Conservation (phyloP, 106 monocot species). For the Dendrobium huoshanense region DNA sequence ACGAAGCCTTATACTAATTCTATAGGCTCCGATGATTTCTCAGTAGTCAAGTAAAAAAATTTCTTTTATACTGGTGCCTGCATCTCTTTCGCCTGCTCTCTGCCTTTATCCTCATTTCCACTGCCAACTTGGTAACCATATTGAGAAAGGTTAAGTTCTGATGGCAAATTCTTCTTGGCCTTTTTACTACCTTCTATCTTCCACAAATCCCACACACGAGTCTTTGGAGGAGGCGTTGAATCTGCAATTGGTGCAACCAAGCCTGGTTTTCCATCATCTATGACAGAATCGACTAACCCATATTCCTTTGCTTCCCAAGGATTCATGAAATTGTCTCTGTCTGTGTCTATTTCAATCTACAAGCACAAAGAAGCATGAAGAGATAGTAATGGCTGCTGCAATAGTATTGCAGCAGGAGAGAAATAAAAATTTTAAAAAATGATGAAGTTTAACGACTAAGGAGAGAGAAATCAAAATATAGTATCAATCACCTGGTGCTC, state of each 20-base stretch:
- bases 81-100: conserved; percentile 34
- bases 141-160: conserved; percentile 44
- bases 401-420: too few relatives aligned
- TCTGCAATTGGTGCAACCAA: conserved; percentile 81
- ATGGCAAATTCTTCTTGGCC: conserved; percentile 62
- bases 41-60: too few relatives aligned
- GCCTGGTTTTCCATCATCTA: conserved; percentile 94
- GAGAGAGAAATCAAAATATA: neutral
- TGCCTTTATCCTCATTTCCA: conserved; percentile 31
- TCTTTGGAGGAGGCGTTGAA: conserved; percentile 67
- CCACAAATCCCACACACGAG: conserved; percentile 77
- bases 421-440: neutral
- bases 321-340: conserved; percentile 94
- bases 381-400: too few relatives aligned
- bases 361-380: conserved; percentile 1
- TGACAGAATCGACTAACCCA: conserved; percentile 78
- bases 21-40: too few relatives aligned
- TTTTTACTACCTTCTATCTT: conserved; percentile 72
- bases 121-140: conserved; percentile 19
- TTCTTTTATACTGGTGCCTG: conserved; percentile 13
- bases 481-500: conserved; percentile 49
- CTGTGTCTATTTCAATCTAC: conserved; percentile 79
- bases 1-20: too few relatives aligned
- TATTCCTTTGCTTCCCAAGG: conserved; percentile 97
- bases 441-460: neutral